Base-by-base conservation (phyloP, 2,329 filamentous ascomycete species). In the Aspergillus sp. region DNA sequence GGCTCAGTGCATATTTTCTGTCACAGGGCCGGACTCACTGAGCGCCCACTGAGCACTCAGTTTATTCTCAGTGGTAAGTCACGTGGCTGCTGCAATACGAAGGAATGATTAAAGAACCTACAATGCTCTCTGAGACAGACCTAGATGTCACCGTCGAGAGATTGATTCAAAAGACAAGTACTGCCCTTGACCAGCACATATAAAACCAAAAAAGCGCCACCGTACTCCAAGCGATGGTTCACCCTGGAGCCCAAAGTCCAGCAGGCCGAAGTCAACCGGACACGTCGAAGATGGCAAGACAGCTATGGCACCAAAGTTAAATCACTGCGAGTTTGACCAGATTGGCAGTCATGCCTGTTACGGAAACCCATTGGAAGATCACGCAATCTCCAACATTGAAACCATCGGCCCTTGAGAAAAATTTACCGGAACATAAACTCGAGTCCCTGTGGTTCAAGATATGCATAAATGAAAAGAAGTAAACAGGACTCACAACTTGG, bases 191-290 rank as follows among this genome's bases (percentile, higher is more conserved):
- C 23, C 25, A 41, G 37, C 39, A 49, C 41, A 51, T 50, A 22
- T 54, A 48, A 17, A 9, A 44, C 13, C 20, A 42, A 13, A 46
- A 46, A 35, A 22, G 46, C 48, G 23, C 49, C 33, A 7, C 49
- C 49, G 33, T 63, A 62, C 47, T 52, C 53, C 2, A 62, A 64
- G 41, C 20, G 50, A 23, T 61, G 52, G 57, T 62, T 61, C 27
- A 59, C 53, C 2, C 54, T 49, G 1, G 55, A 53, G 3, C 51
- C 61, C 7, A 63, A 63, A 25, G 32, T 35, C 5, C 48, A 63
- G 45, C 52, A 59, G 20, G 39, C 30, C 6, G 45, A 53, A 25
- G 53, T 55, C 4, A 62, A 62, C 30, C 25, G 51, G 38, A 13
- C 53, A 22, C 50, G 51, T 22, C 39, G 58, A 22, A 56, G 22